These are phyloP conservation scores for Nicotiana sylvestris DNA, from an alignment of 257 asterid species.

Conservation along the genomic window DNA sequence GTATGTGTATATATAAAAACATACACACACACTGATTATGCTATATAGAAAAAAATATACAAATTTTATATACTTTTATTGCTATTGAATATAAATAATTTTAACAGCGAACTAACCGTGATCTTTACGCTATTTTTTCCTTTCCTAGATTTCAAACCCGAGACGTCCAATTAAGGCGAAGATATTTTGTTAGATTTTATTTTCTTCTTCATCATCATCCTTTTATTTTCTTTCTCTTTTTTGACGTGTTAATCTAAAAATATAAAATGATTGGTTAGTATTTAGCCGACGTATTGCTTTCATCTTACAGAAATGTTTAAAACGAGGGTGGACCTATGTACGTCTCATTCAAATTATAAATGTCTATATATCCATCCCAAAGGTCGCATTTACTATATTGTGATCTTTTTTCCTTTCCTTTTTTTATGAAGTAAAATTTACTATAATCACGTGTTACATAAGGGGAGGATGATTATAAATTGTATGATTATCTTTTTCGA, in stretches of 20 bases:
- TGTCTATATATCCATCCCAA: neutral
- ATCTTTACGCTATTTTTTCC: too few relatives aligned
- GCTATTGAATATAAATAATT: too few relatives aligned
- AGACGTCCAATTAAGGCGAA: too few relatives aligned
- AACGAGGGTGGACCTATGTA: neutral
- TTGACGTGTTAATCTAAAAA: neutral
- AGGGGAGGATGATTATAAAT: neutral
- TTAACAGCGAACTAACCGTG: accelerated
- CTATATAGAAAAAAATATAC: too few relatives aligned
- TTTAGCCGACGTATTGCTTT: neutral
- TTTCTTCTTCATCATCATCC: neutral
- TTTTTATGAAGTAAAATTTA: neutral
- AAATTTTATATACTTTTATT: too few relatives aligned
- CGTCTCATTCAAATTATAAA: neutral
- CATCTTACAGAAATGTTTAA: neutral
- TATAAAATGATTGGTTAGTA: neutral
- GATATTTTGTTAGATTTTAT: too few relatives aligned
- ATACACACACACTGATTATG: too few relatives aligned
- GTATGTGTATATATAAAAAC: too few relatives aligned
- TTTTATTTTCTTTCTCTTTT: neutral
- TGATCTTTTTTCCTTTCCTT: neutral
- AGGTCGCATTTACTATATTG: neutral
- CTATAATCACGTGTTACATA: neutral
- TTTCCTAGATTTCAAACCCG: too few relatives aligned
- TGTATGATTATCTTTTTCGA: neutral